Base-by-base conservation (phyloP, 2,329 filamentous ascomycete genomes). In the Knufia fluminis region DNA sequence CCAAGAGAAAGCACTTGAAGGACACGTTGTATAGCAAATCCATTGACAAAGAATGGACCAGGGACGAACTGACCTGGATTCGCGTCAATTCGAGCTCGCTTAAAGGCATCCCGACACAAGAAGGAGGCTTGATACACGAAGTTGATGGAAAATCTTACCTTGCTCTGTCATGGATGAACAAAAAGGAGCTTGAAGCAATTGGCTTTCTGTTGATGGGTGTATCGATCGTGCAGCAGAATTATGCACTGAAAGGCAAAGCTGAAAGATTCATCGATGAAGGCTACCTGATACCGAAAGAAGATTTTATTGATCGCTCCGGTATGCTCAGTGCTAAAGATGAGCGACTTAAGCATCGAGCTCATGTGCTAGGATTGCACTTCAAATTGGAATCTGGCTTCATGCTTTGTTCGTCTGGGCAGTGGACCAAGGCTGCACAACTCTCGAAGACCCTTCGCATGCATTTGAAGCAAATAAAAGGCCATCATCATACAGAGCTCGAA, bases 321-420 rank as follows among this genome's bases (percentile, higher is more conserved):
- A 33, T 19, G 28, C 49, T 16, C 41, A 48, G 51, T 14, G 45
- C 48, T 58, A 52, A 61, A 26, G 46, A 48, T 32, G 66, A 49
- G 32, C 28, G 33, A 26, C 43, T 53, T 24, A 46, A 44, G 42
- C 88, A 83, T 82, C 77, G 82, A 45, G 73, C 71, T 49, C 74
- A 80, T 46, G 71, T 87, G 6, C 77, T 80, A 52, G 82, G 79
- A 62, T 9, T 26, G 3, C 84, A 87, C 54, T 72, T 88, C 31
- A 77, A 83, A 45, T 73, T 88, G n/a, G 74, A 90, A 16, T 77
- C 83, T 22, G 81, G 82, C 2, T 76, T 92, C 45, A 74, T 85
- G 49, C 75, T 80, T 1, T 85, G 83, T 40, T 82, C 80, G 36
- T 78, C 82, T 44, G 85, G 82, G 36, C 79, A 87, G 53, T 90